Evolutionary conservation across 2,329 filamentous ascomycete genomes (phyloP), one percentile per base, ranked within the genome.

Genomic region (Venturia aucupariae): DNA sequence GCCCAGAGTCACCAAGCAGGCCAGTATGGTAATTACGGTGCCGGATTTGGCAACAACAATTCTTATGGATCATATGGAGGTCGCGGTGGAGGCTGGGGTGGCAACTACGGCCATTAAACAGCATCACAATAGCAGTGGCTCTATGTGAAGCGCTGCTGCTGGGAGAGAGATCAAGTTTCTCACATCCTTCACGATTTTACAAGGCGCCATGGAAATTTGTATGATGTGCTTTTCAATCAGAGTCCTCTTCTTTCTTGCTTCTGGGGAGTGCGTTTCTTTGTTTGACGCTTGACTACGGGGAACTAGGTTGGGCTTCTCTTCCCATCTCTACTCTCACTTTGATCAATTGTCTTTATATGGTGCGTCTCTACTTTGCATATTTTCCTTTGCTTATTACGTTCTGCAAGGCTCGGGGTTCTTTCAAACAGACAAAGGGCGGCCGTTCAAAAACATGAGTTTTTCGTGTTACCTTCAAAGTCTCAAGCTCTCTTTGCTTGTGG

Each of bases 71-170:
- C 46, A n/a, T 67, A 67, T 48, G 64, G 64, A 35, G 42, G 59
- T 39, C 39, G 61, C n/a, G 48, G 65, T 30, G 65, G 65, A 17
- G 64, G 64, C n/a, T 67, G 65, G 65, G 65, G 65, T 17, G 51
- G 48, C 24, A 67, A 67, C 35, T 67, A 67, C 32, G 61, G 60
- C n/a, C 60, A 65, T 22, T 63, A 65, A 44, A 27, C 35, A 60
- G 51, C 51, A 22, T 17, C 19, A 57, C 15, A 57, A 10, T n/a
- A 57, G 51, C 51, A 35, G 27, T 8, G 51, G 30, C 10, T 32
- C 27, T 2, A n/a, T 35, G 15, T 57, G 27, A 57, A 32, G 4
- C 10, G 30, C 13, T 7, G 15, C 30, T 35, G 30, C 27, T 35
- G 30, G 27, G 13, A 57, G 51, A 35, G 51, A 35, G 51, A 35